Base-by-base conservation (phyloP, 2,329 filamentous ascomycete genomes). In the Fusarium irregulare region DNA sequence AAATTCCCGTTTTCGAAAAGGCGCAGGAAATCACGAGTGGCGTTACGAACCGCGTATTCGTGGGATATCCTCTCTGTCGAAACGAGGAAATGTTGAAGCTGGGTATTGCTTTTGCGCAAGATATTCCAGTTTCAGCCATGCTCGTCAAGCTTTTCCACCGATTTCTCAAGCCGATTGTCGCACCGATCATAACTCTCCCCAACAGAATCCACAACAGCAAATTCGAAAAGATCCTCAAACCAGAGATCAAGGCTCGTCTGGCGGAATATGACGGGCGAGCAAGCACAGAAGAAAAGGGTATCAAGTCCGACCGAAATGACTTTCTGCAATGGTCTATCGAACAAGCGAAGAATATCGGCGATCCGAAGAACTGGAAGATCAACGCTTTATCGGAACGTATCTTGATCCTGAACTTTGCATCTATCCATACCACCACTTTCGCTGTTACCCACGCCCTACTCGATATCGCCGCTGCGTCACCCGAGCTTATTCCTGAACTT, bases 371-470 rank as follows among this genome's bases (percentile, higher is more conserved):
- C 4, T 64, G 60, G 60, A 23, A 30, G 6, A 18, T 34, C 3
- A 64, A 28, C 20, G 49, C 59, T 2, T 27, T 64, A 10, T 13
- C 60, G 3, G 48, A 64, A 3, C 60, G 60, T 8, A 28, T 64
- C 12, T 18, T 64, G 7, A 30, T 64, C 8, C 11, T 64, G 0
- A 64, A 64, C 20, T 64, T 64, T 18, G 60, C 60, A 1, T 42
- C 60, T 3, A 64, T 64, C 8, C 60, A 64, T 9, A 64, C 60
- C 0, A 64, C 60, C 5, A 64, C 60, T 0, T 64, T 64, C 27
- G 49, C 60, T 4, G 28, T 63, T 0, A 64, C 60, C 0, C 60
- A 64, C 3, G 42, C 34, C 21, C 60, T 64, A 12, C 44, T 64
- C 2, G 60, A 64, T 7, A 57, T 64, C 4, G 60, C 49, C 2